Percentiles rank a stretch among this genome's conserved stretches.
Evolutionary conservation across 2,329 filamentous ascomycete species (phyloP).

Genomic region (Cladophialophora chaetospira): DNA sequence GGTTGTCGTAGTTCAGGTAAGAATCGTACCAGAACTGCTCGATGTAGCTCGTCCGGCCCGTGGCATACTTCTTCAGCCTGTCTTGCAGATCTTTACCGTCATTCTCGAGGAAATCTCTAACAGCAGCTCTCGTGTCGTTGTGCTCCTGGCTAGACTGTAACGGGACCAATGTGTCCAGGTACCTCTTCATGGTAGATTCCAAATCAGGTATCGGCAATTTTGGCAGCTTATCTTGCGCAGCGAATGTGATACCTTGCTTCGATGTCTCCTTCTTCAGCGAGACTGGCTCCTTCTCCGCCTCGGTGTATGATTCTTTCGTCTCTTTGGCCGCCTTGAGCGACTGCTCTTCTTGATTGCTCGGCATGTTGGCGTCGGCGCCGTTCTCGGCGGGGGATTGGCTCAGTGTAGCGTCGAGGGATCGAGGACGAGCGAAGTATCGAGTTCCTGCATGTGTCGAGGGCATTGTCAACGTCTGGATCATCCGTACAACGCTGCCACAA

Average conservation of each 20-base stretch:
- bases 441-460: conserved; percentile 64
- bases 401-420: conserved; percentile 71
- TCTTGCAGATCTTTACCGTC: conserved; percentile 87
- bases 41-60: conserved; percentile 91
- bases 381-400: conserved; percentile 59
- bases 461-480: conserved; percentile 57
- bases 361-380: conserved; percentile 41
- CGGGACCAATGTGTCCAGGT: conserved; percentile 76
- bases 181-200: conserved; percentile 74
- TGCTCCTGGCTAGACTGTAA: conserved; percentile 81
- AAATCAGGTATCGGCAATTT: conserved; percentile 93
- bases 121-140: conserved; percentile 75
- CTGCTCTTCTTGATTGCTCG: conserved; percentile 30
- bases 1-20: conserved; percentile 96
- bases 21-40: conserved; percentile 99
- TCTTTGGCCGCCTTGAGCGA: conserved; percentile 30
- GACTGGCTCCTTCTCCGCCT: conserved; percentile 52
- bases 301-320: conserved; percentile 42
- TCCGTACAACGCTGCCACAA: conserved; percentile 73
- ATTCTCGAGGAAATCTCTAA: conserved; percentile 76
- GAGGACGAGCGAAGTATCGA: conserved; percentile 70
- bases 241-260: conserved; percentile 77
- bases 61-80: conserved; percentile 85
- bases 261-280: conserved; percentile 51
- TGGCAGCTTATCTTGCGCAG: conserved; percentile 81